Percentiles rank a stretch among this genome's conserved stretches.
These are phyloP conservation scores for Botrytis elliptica DNA, from an alignment of 2,329 filamentous ascomycete genomes.

Conservation along the genomic window DNA sequence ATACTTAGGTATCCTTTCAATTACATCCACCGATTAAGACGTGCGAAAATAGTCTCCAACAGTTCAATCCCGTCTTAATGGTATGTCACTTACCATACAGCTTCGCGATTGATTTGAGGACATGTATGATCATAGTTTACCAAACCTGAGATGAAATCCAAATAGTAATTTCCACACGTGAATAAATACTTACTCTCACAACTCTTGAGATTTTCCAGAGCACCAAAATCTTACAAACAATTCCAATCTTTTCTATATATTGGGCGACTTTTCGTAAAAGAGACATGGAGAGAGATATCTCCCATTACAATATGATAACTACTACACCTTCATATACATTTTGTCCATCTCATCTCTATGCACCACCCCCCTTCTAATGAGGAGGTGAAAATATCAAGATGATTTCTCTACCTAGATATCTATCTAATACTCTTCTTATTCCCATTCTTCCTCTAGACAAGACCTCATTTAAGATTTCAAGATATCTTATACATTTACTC, in stretches of 20 bases:
- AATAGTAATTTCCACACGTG: fast-evolving
- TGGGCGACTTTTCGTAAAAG: fast-evolving
- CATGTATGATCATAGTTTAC: neutral
- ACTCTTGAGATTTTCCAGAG: neutral
- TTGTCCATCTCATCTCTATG: neutral
- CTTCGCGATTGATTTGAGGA: neutral
- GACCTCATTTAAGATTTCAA: too few species aligned
- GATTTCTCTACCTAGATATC: too few species aligned
- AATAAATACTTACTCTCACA: neutral
- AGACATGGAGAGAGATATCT: neutral
- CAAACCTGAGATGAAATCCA: neutral
- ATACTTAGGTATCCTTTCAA: neutral
- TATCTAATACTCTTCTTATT: too few species aligned
- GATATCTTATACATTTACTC: too few species aligned
- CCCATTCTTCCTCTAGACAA: too few species aligned
- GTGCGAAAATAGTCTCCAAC: neutral
- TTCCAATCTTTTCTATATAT: neutral
- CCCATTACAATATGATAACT: neutral
- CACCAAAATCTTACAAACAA: neutral
- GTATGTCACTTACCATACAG: neutral
- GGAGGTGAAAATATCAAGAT: neutral
- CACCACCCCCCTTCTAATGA: fast-evolving
- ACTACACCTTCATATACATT: too few species aligned
- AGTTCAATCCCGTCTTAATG: neutral
- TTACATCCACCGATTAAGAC: neutral